phyloP scores from a whole-genome alignment of 495 filamentous ascomycete species.

The Physcia stellaris region DNA sequence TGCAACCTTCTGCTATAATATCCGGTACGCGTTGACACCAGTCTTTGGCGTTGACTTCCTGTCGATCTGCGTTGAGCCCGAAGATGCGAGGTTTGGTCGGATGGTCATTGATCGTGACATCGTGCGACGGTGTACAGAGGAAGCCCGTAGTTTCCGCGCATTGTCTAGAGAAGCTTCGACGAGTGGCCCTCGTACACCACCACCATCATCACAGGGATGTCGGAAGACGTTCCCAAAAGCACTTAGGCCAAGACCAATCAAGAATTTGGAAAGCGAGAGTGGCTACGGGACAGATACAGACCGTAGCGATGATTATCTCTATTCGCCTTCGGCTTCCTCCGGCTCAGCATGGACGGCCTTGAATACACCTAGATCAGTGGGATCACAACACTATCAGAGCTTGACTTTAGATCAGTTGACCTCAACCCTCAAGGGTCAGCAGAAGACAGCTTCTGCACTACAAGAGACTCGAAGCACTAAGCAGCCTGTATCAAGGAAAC shows the following conservation, averaged over 20 bases:
- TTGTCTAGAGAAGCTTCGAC: slow-evolving; percentile 8
- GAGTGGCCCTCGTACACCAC: slow-evolving; percentile 4
- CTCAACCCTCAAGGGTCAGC: slow-evolving; percentile 1
- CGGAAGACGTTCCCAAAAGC: slow-evolving; percentile 7
- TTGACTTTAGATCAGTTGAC: slow-evolving; percentile 1
- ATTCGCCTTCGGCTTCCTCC: slow-evolving; percentile 7
- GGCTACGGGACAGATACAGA: slow-evolving; percentile 20
- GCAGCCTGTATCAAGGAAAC: slow-evolving; percentile 3
- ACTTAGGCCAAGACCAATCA: slow-evolving; percentile 4
- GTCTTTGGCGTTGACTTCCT: slow-evolving; percentile 79
- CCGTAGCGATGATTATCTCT: slow-evolving; percentile 11
- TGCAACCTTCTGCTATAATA: slow-evolving; percentile 73
- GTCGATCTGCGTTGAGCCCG: slow-evolving; percentile 47
- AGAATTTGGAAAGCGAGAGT: slow-evolving; percentile 13
- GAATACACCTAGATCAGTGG: slow-evolving; percentile 3
- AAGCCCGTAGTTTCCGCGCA: slow-evolving; percentile 34
- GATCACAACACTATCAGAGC: not conserved
- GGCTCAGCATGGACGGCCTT: slow-evolving; percentile 10
- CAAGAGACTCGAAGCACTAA: not conserved
- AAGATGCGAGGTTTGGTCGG: slow-evolving; percentile 41
- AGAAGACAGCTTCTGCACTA: too few species aligned
- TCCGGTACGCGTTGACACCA: slow-evolving; percentile 72
- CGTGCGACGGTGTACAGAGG: slow-evolving; percentile 37
- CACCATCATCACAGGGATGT: slow-evolving; percentile 1
- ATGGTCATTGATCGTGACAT: slow-evolving; percentile 57